These are phyloP conservation scores for Chlorella sp. DNA, from an alignment of 139 green algal species.

Conservation along the genomic window DNA sequence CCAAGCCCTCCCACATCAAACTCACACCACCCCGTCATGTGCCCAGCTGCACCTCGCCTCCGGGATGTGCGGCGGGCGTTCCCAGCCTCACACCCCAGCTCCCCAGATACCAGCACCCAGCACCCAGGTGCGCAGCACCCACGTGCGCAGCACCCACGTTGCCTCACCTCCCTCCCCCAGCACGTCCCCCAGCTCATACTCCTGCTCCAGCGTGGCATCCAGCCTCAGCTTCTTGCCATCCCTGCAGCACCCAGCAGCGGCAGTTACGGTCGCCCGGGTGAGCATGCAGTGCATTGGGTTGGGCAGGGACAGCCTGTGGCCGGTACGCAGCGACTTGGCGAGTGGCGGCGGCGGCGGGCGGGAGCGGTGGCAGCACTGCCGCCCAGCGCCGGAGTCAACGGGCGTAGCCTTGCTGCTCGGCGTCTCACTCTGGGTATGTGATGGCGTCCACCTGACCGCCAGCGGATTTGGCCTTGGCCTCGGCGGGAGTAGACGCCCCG, in stretches of 20 bases:
- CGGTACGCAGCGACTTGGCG: background rate
- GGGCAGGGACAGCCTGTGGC: background rate
- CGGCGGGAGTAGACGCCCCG: background rate
- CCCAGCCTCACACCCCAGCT: background rate
- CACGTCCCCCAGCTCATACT: slow-evolving; percentile 79
- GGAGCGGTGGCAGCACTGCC: no score
- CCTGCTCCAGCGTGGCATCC: slow-evolving; percentile 45
- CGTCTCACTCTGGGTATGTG: background rate
- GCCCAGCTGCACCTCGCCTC: no score
- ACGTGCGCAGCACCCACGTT: background rate
- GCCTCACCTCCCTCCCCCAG: slow-evolving; percentile 77
- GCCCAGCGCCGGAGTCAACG: no score
- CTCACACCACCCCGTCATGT: no score
- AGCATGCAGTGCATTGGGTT: background rate
- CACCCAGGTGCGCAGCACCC: background rate
- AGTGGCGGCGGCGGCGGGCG: background rate
- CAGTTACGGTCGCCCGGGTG: background rate
- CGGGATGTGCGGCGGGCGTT: no score
- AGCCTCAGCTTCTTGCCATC: slow-evolving; percentile 29
- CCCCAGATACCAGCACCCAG: background rate
- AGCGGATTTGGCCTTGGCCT: background rate
- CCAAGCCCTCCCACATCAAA: no score
- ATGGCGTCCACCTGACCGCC: background rate
- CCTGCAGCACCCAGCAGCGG: background rate
- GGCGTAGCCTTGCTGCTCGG: background rate